Evolutionary conservation across 352 stramenopile species (phyloP).

Genomic region (Phytophthora brassicae): DNA sequence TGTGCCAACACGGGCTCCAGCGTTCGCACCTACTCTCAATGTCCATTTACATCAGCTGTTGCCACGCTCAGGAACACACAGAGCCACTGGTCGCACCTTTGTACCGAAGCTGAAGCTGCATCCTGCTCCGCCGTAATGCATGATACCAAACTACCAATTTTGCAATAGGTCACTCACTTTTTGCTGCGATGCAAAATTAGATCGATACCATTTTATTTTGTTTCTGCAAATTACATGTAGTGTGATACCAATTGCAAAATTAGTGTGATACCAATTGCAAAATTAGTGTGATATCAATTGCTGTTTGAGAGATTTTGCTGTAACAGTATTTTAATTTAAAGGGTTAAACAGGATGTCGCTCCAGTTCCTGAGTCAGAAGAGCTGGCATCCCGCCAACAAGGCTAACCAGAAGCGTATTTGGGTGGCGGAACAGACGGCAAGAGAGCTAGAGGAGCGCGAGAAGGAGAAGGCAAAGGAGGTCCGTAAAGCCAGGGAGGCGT

Average conservation of each 20-base stretch:
- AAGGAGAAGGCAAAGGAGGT: conserved; percentile 69
- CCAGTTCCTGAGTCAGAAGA: conserved; percentile 84
- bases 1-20: conserved; percentile 69
- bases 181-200: neutral
- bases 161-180: neutral
- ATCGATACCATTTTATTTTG: too few relatives aligned
- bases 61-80: neutral
- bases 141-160: conserved; percentile 6
- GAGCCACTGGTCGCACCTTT: conserved; percentile 21
- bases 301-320: too few relatives aligned
- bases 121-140: conserved; percentile 28
- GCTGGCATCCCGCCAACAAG: conserved; percentile 76
- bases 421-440: conserved; percentile 78
- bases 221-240: too few relatives aligned
- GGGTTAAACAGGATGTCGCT: conserved; percentile 54
- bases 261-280: too few relatives aligned
- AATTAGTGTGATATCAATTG: conserved; percentile 2
- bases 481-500: conserved; percentile 53
- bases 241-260: too few relatives aligned
- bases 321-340: too few relatives aligned
- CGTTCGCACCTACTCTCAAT: conserved; percentile 47
- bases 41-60: neutral
- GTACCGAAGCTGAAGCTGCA: conserved; percentile 50
- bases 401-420: conserved; percentile 86
- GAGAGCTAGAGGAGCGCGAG: conserved; percentile 48